Base-by-base conservation (phyloP, 495 filamentous ascomycete species). In the Antarctomyces pellizariae region DNA sequence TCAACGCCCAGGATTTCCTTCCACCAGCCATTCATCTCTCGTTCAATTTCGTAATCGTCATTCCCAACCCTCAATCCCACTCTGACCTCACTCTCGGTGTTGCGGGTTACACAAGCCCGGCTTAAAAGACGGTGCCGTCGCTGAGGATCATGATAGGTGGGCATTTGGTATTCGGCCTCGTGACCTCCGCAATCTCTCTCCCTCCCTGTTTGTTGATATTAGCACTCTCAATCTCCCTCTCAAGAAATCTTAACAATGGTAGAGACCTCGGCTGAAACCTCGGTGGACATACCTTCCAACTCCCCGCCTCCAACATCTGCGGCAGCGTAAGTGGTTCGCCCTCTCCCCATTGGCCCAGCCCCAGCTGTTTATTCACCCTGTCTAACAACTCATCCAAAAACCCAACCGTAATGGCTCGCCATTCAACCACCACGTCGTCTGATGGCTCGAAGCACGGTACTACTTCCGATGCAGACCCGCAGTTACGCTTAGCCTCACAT, bases 241-340 rank as follows among this genome's bases (percentile, higher is more conserved):
- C 10, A 11, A 18, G 5, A 16, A 9, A 33, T 35, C 51, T 40
- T 22, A n/a, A n/a, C n/a, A n/a, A n/a, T n/a, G n/a, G n/a, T n/a
- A n/a, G n/a, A n/a, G n/a, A n/a, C n/a, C n/a, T n/a, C n/a, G n/a
- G n/a, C n/a, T n/a, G n/a, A n/a, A n/a, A n/a, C n/a, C n/a, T n/a
- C n/a, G n/a, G n/a, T n/a, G n/a, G n/a, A 90, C n/a, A n/a, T n/a
- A n/a, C 84, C 75, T 97, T 97, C 79, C 79, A 90, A 36, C 73
- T 77, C n/a, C 79, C 79, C 1, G 79, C 78, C 47, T 90, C 79
- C 24, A 90, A 44, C 51, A 89, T 62, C 45, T 90, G 79, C 7
- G 78, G 62, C 36, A 90, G 38, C 18, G 47, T 72, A 35, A 90
- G 48, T 34, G 60, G 55, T n/a, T 64, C 67, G 5, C 46, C 44